Base-by-base conservation (phyloP, 257 asterid species). In the Mentha longifolia region DNA sequence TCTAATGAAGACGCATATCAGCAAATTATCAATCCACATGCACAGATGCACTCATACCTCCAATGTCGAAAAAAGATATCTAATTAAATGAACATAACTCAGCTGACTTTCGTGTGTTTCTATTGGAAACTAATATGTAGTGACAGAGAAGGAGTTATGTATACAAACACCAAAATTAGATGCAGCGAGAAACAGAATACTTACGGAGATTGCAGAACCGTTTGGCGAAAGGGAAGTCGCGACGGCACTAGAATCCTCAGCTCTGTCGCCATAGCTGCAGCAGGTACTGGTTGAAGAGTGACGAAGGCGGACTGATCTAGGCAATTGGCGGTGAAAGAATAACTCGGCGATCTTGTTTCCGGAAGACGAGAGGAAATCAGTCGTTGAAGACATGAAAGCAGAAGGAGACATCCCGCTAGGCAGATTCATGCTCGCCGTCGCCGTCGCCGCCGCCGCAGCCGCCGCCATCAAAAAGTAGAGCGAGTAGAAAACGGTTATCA, bases 191-290 rank as follows among this genome's bases (percentile, higher is more conserved):
- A 61, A 30, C 1, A 31, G 54, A 16, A 39, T 56, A 30, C 91
- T 83, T 72, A 94, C 97, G 45, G 81, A 15, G 61, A 83, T 46
- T 7, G 80, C 72, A 56, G 93, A 81, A 75, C 86, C 85, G 76
- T 82, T 82, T 1, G 77, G 74, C 13, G 85, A 68, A 59, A 76
- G 71, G 45, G 78, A 51, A 61, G 78, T 76, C 62, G 73, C 61
- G 25, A 56, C 14, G 55, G 60, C 64, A 12, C 74, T 69, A 25
- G 71, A 63, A 62, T 72, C 82, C 65, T 31, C 22, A 71, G 65
- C 65, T 9, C 57, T 28, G 73, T 61, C 65, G 9, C 67, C 80
- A 37, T 73, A 64, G 50, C 72, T 49, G 77, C 70, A 47, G 57
- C 62, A 19, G 54, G 47, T 33, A 19, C 63, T 41, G 70, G 20